Evolutionary conservation across 768 basidiomycete genomes (phyloP).

Genomic region (Boletus vinaceobasis): DNA sequence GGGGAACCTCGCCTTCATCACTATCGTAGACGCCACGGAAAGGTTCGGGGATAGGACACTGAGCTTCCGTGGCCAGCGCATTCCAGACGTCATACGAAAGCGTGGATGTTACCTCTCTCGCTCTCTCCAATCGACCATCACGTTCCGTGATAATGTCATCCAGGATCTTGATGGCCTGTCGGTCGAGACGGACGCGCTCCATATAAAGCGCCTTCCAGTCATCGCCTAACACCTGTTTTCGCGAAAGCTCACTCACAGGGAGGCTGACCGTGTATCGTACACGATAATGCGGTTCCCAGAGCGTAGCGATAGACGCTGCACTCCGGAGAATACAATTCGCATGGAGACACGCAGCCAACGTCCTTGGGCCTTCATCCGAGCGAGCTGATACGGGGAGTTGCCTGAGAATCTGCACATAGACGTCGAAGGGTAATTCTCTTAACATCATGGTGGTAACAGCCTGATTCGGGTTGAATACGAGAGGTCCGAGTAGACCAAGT

Average conservation of each 20-base stretch:
- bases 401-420: constrained; percentile 37
- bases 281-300: constrained; percentile 56
- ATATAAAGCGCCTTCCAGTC: constrained; percentile 50
- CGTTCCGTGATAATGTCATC: constrained; percentile 39
- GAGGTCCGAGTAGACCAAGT: background rate
- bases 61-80: constrained; percentile 40
- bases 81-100: constrained; percentile 58
- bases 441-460: constrained; percentile 15
- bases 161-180: constrained; percentile 37
- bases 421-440: constrained; percentile 31
- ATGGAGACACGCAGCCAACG: constrained; percentile 40
- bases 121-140: constrained; percentile 37
- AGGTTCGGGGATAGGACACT: constrained; percentile 33
- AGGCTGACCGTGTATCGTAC: constrained; percentile 45
- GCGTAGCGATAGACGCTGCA: constrained; percentile 37
- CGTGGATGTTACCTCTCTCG: constrained; percentile 36
- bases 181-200: constrained; percentile 44
- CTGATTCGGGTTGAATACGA: background rate
- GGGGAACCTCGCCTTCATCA: constrained; percentile 6
- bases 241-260: constrained; percentile 34
- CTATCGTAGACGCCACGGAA: constrained; percentile 20
- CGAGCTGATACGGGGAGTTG: constrained; percentile 28
- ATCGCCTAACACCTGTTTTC: constrained; percentile 25
- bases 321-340: constrained; percentile 39
- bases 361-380: constrained; percentile 25